Percentiles rank a stretch among this genome's conserved stretches.
Conservation (phyloP, 192 early-diverging fungal species). For the Mortierella alpina region DNA sequence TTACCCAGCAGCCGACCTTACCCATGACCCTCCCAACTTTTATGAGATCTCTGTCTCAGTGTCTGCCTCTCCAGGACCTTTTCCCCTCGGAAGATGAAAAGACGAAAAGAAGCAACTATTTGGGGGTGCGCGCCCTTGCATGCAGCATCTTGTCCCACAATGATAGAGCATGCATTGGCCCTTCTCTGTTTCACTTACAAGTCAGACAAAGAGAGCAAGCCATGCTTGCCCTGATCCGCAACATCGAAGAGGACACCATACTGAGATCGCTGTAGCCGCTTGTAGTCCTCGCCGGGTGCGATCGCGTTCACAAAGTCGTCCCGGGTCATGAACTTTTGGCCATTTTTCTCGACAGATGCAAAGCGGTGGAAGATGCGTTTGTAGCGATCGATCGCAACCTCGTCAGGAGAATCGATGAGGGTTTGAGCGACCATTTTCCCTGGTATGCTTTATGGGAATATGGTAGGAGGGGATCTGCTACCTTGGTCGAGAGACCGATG, state of each 20-base stretch:
- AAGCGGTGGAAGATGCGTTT: constrained; percentile 58
- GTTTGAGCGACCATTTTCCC: not conserved
- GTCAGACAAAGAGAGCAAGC: constrained; percentile 65
- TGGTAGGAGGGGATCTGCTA: not conserved
- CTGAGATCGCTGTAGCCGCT: constrained; percentile 67
- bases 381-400: constrained; percentile 49
- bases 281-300: constrained; percentile 67
- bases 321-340: constrained; percentile 64
- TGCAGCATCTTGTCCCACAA: too few species aligned
- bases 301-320: constrained; percentile 71
- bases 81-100: too few species aligned
- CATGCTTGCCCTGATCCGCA: constrained; percentile 62
- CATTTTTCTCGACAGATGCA: constrained; percentile 63
- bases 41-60: too few species aligned
- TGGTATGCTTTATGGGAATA: not conserved
- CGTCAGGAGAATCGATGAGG: not conserved
- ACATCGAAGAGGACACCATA: constrained; percentile 68
- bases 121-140: too few species aligned
- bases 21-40: too few species aligned
- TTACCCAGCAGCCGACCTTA: too few species aligned
- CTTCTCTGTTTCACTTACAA: constrained; percentile 50
- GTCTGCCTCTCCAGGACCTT: too few species aligned
- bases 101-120: too few species aligned
- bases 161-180: too few species aligned
- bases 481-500: too few species aligned